Evolutionary conservation across 257 asterid species (phyloP).

Genomic region (Nicotiana undulata): DNA sequence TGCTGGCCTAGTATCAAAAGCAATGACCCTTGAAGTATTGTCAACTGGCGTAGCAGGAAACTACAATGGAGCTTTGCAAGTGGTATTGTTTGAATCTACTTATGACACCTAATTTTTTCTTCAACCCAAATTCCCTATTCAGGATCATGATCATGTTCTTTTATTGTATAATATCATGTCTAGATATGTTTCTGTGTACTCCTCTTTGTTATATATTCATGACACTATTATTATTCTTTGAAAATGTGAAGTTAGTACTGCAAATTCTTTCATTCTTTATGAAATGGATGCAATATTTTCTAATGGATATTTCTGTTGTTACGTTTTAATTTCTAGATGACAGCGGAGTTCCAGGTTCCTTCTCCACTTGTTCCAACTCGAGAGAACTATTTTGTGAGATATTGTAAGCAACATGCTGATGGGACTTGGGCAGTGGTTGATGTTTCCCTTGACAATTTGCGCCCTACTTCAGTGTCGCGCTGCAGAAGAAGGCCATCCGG

Average conservation of each 20-base stretch:
- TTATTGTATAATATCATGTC: neutral
- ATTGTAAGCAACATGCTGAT: conserved; percentile 66
- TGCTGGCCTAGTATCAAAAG: conserved; percentile 18
- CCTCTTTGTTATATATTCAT: no score
- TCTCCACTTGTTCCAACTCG: conserved; percentile 77
- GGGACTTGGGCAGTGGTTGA: conserved; percentile 82
- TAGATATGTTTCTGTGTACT: neutral
- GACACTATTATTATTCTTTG: neutral
- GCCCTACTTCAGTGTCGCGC: conserved; percentile 41
- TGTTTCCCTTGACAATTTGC: conserved; percentile 60
- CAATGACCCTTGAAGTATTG: conserved; percentile 22
- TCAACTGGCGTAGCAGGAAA: conserved; percentile 25
- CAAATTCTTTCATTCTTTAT: neutral
- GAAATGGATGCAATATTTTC: neutral
- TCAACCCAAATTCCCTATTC: neutral
- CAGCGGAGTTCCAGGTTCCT: conserved; percentile 76
- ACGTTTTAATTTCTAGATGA: conserved; percentile 34
- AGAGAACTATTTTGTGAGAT: conserved; percentile 59
- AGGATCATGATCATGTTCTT: neutral
- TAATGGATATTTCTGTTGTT: neutral
- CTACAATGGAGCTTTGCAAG: conserved; percentile 39
- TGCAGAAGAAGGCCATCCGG: conserved; percentile 73
- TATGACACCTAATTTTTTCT: neutral
- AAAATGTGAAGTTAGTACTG: neutral
- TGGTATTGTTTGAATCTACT: conserved; percentile 30